Conservation (phyloP, 2,329 filamentous ascomycete genomes). For the Trematosphaeria pertusa region DNA sequence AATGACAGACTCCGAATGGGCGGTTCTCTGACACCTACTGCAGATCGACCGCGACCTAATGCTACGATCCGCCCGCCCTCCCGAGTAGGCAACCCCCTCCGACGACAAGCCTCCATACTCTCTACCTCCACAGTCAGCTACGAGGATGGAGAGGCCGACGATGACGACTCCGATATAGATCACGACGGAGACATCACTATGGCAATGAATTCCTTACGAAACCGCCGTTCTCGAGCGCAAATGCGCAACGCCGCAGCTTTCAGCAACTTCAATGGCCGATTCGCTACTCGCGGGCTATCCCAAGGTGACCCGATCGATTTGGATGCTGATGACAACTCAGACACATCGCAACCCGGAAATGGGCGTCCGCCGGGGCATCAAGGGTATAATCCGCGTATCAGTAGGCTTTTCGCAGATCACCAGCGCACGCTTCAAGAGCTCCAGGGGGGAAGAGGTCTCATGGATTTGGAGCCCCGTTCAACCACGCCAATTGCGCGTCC, state of each 20-base stretch:
- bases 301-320: slow-evolving; percentile 35
- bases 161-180: slow-evolving; percentile 49
- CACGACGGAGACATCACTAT: slow-evolving; percentile 47
- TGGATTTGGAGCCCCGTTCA: slow-evolving; percentile 47
- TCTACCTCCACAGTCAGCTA: slow-evolving; percentile 44
- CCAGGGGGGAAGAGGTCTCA: slow-evolving; percentile 36
- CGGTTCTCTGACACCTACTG: slow-evolving; percentile 57
- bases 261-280: slow-evolving; percentile 29
- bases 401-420: slow-evolving; percentile 51
- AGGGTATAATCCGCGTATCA: slow-evolving; percentile 51
- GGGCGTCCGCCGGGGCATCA: slow-evolving; percentile 35
- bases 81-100: slow-evolving; percentile 44
- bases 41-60: slow-evolving; percentile 53
- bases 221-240: slow-evolving; percentile 43
- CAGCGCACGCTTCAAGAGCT: slow-evolving; percentile 46
- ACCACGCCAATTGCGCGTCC: slow-evolving; percentile 49
- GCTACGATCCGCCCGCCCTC: slow-evolving; percentile 49
- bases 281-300: slow-evolving; percentile 32
- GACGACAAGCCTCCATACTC: slow-evolving; percentile 46
- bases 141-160: slow-evolving; percentile 52
- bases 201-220: slow-evolving; percentile 42
- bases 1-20: slow-evolving; percentile 53
- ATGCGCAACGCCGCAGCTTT: slow-evolving; percentile 39
- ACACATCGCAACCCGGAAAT: slow-evolving; percentile 43
- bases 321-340: slow-evolving; percentile 49